Base-by-base conservation (phyloP, 139 green algal genomes). In the Zygnema circumcarinatum region DNA sequence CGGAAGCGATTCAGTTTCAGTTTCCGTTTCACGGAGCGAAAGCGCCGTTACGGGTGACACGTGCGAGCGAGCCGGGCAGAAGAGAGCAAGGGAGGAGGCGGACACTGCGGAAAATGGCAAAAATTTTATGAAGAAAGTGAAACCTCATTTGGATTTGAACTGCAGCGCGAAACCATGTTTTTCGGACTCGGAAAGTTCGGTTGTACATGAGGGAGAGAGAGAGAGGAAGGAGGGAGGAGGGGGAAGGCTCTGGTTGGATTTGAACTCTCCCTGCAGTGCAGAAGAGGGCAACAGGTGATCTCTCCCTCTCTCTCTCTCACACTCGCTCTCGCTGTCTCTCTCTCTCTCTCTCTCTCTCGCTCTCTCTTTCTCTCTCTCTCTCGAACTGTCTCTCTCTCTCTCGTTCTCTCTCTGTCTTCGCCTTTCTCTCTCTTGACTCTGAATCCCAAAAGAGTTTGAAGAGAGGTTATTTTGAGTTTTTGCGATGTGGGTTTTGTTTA, bases 121-220 rank as follows among this genome's bases (percentile, higher is more conserved):
- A 72, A 72, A 29, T 33, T 25, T 72, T 29, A 29, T 29, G 54
- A 39, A 78, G 36, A 78, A 78, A 41, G 69, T 52, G 7, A 78
- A 72, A 29, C 29, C 69, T 20, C 69, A 16, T 38, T 41, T 78
- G 16, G 69, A 78, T 16, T 16, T 78, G 35, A 78, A 78, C 69
- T 39, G 7, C 35, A 39, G 69, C 16, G 69, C 69, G 16, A 20
- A 20, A 39, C 3, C 47, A 25, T 62, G 69, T 78, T 3, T 38
- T 78, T 78, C 69, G 35, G 35, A 41, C 16, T 78, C 69, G 16
- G 69, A 78, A 16, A 78, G 69, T 20, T 39, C 35, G 16, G 7
- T 78, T 78, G 11, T 41, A n/a, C 16, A 78, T 20, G 16, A 20
- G 36, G 69, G 16, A 78, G 16, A 78, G 69, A 78, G 69, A n/a